Evolutionary conservation across 2,329 filamentous ascomycete genomes (phyloP), one percentile per base, ranked within the genome.

Genomic region (Paraphaeosphaeria sporulosa): DNA sequence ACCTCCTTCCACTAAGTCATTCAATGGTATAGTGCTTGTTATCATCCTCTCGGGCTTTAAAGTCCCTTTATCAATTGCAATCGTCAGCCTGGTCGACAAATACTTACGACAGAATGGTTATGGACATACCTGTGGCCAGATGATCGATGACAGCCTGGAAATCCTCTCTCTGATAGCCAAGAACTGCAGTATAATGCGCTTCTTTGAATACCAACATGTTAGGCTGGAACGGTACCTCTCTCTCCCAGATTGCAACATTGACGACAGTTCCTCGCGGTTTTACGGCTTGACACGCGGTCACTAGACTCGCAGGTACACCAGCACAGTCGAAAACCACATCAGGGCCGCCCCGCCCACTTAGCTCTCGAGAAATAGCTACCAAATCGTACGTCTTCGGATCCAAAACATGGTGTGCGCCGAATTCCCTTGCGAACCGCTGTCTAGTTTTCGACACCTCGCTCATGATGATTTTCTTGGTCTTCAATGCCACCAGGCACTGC

Each of bases 201-300:
- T 88, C 85, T 7, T 79, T 79, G 55, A 84, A 83, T 5, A 86
- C 80, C 32, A 87, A 65, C 65, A 82, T 80, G 64, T 86, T 87
- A 0, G 84, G 82, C 34, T 84, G 77, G 54, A 89, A 82, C 0
- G 80, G 79, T 4, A 87, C 80, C 7, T 78, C 77, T 55, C 82
- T 85, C 67, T 88, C 86, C 86, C 86, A 89, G 3, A 90, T 85
- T 0, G 87, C 86, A n/a, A 90, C 82, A 61, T 90, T 90, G 2
- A 90, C 82, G 0, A 90, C 80, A 0, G 84, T 85, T 0, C 87
- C 88, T 38, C 84, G 79, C 0, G 81, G 79, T 51, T 82, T 79
- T 2, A 87, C 82, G 0, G 83, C 80, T 21, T 80, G 73, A 43
- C 85, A 65, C 75, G 86, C 65, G 61, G 79, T 77, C 17, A 58